Conservation (phyloP, 345 rosid species). For the Gynandropsis gynandra region DNA sequence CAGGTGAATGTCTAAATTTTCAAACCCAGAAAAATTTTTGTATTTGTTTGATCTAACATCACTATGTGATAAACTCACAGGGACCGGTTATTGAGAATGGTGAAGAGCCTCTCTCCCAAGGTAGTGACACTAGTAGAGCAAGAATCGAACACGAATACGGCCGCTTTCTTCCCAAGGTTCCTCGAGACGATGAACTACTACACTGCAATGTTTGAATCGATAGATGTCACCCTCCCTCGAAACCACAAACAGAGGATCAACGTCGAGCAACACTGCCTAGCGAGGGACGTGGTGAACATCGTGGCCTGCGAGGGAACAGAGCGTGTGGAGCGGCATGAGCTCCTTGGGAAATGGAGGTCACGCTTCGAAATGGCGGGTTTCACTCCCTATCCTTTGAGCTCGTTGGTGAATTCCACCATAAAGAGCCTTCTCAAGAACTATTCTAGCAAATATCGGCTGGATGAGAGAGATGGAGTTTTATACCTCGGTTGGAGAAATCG, state of each 20-base stretch:
- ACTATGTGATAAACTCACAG: conserved; percentile 22
- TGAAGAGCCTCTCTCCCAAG: conserved; percentile 71
- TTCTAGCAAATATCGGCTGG: conserved; percentile 55
- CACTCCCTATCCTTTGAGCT: conserved; percentile 64
- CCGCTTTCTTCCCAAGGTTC: conserved; percentile 87
- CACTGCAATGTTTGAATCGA: conserved; percentile 87
- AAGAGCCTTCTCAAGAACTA: conserved; percentile 58
- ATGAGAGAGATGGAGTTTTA: conserved; percentile 77
- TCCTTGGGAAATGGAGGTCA: conserved; percentile 78
- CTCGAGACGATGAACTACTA: conserved; percentile 71
- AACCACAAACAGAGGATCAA: conserved; percentile 75
- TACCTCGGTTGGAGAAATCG: conserved; percentile 90
- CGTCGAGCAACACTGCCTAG: conserved; percentile 97
- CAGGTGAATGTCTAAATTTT: conserved; percentile 21
- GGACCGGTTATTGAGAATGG: conserved; percentile 68
- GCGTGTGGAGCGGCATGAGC: conserved; percentile 83
- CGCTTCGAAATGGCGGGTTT: conserved; percentile 88
- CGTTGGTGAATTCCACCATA: conserved; percentile 70
- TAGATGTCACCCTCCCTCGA: conserved; percentile 68
- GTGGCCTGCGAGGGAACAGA: conserved; percentile 89
- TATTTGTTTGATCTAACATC: neutral
- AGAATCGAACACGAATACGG: conserved; percentile 94
- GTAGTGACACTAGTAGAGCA: conserved; percentile 95
- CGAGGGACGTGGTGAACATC: conserved; percentile 84
- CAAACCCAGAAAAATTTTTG: neutral